These are phyloP conservation scores for Candida maris DNA, from an alignment of 805 yeast genomes.

Conservation along the genomic window DNA sequence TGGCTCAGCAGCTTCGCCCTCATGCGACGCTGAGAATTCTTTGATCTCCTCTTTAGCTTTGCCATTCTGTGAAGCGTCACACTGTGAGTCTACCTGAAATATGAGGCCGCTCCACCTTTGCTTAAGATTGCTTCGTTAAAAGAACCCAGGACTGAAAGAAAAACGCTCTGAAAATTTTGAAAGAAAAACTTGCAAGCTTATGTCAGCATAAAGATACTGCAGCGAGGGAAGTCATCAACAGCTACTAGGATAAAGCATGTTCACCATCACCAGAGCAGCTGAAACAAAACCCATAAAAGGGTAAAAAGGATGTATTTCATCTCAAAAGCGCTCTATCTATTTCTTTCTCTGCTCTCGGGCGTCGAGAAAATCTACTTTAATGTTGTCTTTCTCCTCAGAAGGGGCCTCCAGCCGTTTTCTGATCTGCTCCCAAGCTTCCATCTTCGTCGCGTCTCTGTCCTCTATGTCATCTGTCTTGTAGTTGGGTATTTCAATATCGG, in stretches of 20 bases:
- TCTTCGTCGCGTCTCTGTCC: slow-evolving; percentile 9
- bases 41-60: slow-evolving; percentile 66
- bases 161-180: background rate
- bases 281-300: too few relatives aligned
- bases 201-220: background rate
- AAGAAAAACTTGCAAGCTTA: background rate
- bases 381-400: slow-evolving; percentile 13
- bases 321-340: too few relatives aligned
- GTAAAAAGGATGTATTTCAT: too few relatives aligned
- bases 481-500: slow-evolving; percentile 55
- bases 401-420: slow-evolving; percentile 18
- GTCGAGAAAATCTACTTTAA: slow-evolving; percentile 6
- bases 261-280: too few relatives aligned
- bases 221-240: too few relatives aligned
- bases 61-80: slow-evolving; percentile 55
- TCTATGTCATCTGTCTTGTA: slow-evolving; percentile 38
- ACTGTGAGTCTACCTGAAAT: too few relatives aligned
- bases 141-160: too few relatives aligned
- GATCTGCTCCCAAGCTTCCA: slow-evolving; percentile 19
- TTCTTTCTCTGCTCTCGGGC: background rate
- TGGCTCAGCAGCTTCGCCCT: slow-evolving; percentile 9
- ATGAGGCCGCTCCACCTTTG: too few relatives aligned
- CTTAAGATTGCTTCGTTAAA: too few relatives aligned
- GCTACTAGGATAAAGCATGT: too few relatives aligned
- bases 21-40: slow-evolving; percentile 36